Percentiles rank a stretch among this genome's conserved stretches.
These are phyloP conservation scores for Dactylellina leptospora DNA, from an alignment of 2,329 filamentous ascomycete genomes.

Conservation along the genomic window DNA sequence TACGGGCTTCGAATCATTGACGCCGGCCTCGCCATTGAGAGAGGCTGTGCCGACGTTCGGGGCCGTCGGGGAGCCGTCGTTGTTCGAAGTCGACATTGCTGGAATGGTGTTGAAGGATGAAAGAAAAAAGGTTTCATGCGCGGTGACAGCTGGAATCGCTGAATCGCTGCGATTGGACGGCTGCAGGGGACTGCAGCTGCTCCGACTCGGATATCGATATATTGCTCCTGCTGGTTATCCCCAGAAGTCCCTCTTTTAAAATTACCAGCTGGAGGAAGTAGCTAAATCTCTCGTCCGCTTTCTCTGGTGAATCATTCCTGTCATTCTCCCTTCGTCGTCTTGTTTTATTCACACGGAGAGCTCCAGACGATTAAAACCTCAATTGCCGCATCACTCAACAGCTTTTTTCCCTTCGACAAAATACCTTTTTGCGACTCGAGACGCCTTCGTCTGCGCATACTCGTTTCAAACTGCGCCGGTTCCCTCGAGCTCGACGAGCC, in stretches of 20 bases:
- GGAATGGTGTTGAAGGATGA: background rate
- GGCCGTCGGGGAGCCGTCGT: background rate
- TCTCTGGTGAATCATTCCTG: slow-evolving; percentile 6
- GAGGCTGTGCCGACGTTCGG: slow-evolving; percentile 26
- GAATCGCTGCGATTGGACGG: too few relatives aligned
- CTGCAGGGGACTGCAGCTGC: too few relatives aligned
- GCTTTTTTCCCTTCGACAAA: background rate
- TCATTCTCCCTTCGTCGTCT: background rate
- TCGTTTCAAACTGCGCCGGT: slow-evolving; percentile 7
- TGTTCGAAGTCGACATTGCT: slow-evolving; percentile 18
- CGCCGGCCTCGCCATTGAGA: slow-evolving; percentile 22
- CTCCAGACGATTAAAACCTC: slow-evolving; percentile 13
- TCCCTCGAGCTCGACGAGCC: background rate
- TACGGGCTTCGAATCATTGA: slow-evolving; percentile 33
- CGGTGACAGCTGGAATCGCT: too few relatives aligned
- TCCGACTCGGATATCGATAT: too few relatives aligned
- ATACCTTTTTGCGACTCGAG: background rate
- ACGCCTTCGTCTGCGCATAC: background rate
- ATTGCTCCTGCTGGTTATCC: too few relatives aligned
- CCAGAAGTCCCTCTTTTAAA: too few relatives aligned
- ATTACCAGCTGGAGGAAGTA: too few relatives aligned
- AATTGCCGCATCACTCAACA: background rate
- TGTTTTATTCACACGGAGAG: too few relatives aligned
- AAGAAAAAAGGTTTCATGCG: too few relatives aligned
- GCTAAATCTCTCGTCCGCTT: too few relatives aligned